Base-by-base conservation (phyloP, 345 rosid genomes). In the Xanthoceras sorbifolium region DNA sequence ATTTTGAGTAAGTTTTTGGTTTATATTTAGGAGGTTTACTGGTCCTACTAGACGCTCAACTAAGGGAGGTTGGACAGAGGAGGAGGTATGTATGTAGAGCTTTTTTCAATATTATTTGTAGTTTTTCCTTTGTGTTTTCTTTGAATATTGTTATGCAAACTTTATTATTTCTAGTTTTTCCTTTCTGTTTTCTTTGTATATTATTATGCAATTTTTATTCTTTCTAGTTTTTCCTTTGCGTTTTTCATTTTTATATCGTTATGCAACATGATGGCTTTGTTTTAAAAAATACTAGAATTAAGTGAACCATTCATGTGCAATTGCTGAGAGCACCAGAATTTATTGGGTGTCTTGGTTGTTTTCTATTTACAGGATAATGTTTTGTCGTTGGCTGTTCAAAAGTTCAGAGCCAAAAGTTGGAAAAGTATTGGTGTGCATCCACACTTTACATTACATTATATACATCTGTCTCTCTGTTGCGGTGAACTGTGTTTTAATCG, bases 51-150 rank as follows among this genome's bases (percentile, higher is more conserved):
- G 79, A 69, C 78, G 74, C 52, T 82, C 79, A 73, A 73, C 76
- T 0, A 80, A 71, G 71, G 86, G 86, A 73, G 86, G 84, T 28
- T 86, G 89, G 89, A 83, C 85, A 22, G 73, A 77, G 67, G 77
- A 79, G 75, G 87, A 86, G 89, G 87, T 86, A 17, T 50, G 80
- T 79, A 31, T 20, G 12, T 17, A 44, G 32, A 18, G 59, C 10
- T 29, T 22, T 1, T 38, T 42, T 17, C 42, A 20, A n/a, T n/a
- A n/a, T n/a, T n/a, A n/a, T n/a, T n/a, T n/a, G n/a, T n/a, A n/a
- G n/a, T n/a, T n/a, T n/a, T n/a, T n/a, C n/a, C n/a, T n/a, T n/a
- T n/a, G n/a, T n/a, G n/a, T n/a, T n/a, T 59, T 28, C 20, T 23
- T 57, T 22, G 20, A 22, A 15, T 54, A 1, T n/a, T n/a, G n/a